These are phyloP conservation scores for Russula dissimulans DNA, from an alignment of 768 basidiomycete species.

Conservation along the genomic window DNA sequence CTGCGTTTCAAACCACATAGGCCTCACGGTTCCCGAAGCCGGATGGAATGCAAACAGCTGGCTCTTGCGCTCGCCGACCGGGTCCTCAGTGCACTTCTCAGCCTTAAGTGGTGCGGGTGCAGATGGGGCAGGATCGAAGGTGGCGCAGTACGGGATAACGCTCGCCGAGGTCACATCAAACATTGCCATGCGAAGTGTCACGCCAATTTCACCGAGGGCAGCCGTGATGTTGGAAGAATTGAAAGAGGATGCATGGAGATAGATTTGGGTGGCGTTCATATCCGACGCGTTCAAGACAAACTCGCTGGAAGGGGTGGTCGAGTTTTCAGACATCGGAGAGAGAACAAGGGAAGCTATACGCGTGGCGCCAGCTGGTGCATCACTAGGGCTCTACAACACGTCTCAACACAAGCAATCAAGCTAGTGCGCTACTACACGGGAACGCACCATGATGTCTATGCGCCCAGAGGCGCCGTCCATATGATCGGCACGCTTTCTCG, in stretches of 20 bases:
- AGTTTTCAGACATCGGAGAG: background rate
- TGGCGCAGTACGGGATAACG: constrained; percentile 45
- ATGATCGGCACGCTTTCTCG: constrained; percentile 9
- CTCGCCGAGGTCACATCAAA: constrained; percentile 31
- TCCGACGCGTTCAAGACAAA: constrained; percentile 29
- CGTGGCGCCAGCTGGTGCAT: constrained; percentile 27
- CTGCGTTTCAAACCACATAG: constrained; percentile 36
- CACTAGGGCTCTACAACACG: constrained; percentile 27
- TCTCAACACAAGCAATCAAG: background rate
- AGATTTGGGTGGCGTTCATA: constrained; percentile 25
- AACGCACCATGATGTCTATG: constrained; percentile 42
- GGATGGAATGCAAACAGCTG: constrained; percentile 54
- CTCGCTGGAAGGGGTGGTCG: background rate
- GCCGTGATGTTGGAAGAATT: constrained; percentile 1
- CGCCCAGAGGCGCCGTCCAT: constrained; percentile 30
- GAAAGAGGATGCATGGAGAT: constrained; percentile 19
- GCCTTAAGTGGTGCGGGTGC: constrained; percentile 42
- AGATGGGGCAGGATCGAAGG: constrained; percentile 46
- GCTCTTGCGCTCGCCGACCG: constrained; percentile 30
- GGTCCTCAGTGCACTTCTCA: constrained; percentile 31
- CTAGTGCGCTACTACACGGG: constrained; percentile 5
- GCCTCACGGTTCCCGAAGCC: constrained; percentile 39
- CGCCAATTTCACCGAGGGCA: constrained; percentile 23
- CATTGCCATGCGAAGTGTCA: constrained; percentile 38
- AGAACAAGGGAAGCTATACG: constrained; percentile 36